Conservation (phyloP, 495 filamentous ascomycete species). For the Aspergillus bridgeri region DNA sequence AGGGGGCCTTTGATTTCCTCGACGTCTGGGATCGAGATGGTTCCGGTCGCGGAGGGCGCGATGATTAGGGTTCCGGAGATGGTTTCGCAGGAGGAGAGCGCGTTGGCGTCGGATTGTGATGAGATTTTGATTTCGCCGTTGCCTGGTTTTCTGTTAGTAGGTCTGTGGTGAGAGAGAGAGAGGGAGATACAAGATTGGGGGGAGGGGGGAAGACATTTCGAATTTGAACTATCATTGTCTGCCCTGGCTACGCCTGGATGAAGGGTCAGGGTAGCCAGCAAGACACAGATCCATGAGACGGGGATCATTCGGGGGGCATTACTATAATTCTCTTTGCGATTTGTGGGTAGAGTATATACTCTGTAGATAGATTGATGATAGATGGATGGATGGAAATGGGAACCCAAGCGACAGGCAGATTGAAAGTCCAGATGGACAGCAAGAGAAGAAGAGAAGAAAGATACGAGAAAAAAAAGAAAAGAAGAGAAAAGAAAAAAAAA, state of each 20-base stretch:
- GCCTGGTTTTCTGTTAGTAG: constrained; percentile 11
- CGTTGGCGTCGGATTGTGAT: constrained; percentile 28
- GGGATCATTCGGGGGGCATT: neutral
- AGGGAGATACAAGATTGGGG: too few species aligned
- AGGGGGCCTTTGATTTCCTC: constrained; percentile 27
- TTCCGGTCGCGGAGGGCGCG: constrained; percentile 20
- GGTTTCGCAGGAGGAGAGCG: constrained; percentile 22
- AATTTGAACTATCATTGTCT: neutral
- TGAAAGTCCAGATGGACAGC: too few species aligned
- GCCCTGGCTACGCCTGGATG: neutral
- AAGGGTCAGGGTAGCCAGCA: neutral
- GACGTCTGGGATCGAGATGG: constrained; percentile 24
- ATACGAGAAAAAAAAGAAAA: too few species aligned
- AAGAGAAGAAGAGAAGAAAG: too few species aligned
- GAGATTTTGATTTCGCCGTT: constrained; percentile 24
- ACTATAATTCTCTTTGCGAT: neutral
- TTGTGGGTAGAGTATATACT: too few species aligned
- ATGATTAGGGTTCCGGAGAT: constrained; percentile 28
- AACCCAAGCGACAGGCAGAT: too few species aligned
- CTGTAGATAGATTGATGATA: too few species aligned
- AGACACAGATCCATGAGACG: neutral
- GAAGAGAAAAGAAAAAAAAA: neutral
- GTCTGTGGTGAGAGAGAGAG: neutral
- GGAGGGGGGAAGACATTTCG: too few species aligned
- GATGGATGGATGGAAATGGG: too few species aligned